Evolutionary conservation across 306 rosid genomes (phyloP), one percentile per base, ranked within the genome.

Genomic region (Senna tora): DNA sequence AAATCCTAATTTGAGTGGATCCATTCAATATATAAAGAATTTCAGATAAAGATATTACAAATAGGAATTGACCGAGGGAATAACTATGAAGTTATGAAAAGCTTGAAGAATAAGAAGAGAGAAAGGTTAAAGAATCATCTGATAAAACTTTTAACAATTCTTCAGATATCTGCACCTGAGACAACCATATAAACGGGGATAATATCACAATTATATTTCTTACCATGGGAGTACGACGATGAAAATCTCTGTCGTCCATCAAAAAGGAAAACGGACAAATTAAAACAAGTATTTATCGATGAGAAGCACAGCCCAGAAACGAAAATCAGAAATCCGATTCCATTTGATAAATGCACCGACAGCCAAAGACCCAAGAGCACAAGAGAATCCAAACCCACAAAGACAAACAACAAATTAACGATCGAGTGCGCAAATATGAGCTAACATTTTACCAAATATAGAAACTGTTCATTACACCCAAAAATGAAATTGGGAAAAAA

Each of bases 181-280:
- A 53, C 9, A 46, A 52, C 36, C 43, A 75, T 67, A 14, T 30
- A 38, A 12, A 22, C n/a, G 7, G n/a, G 11, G 38, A 62, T 39
- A 68, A 10, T 2, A 41, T 56, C 75, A 4, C 19, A 67, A 58
- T 15, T 1, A 16, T 55, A 32, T 71, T 45, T 61, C 72, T 80
- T 79, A 90, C 96, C 93, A 79, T 74, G 47, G 69, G 82, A 77
- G 72, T 78, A 71, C 80, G 88, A 45, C 75, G 71, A 76, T 69
- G 83, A 77, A 50, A 79, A 77, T 84, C 86, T 65, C 82, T 74
- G 42, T 79, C 69, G 67, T 83, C 97, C 97, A 86, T 86, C 7
- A 61, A 34, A 36, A 17, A 61, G 16, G 67, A 9, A 36, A 15
- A 61, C 16, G 7, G n/a, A 36, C 36, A 34, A 3, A 33, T 8